These are phyloP conservation scores for Claviceps pazoutovae DNA, from an alignment of 2,329 filamentous ascomycete genomes.

Conservation along the genomic window DNA sequence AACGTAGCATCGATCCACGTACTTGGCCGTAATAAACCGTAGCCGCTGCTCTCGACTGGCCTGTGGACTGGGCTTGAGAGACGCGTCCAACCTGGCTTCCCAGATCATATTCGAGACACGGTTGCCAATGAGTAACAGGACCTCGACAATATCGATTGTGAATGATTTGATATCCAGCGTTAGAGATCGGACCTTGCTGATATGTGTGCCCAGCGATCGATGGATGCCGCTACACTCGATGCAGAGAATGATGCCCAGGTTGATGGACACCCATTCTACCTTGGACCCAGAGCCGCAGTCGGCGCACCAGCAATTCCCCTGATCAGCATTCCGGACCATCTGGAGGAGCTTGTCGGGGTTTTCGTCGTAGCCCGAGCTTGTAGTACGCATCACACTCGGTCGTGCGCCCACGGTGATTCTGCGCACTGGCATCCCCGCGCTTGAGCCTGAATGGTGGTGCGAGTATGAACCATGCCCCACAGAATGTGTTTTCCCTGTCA, in stretches of 20 bases:
- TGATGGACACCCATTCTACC: slow-evolving; percentile 98
- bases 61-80: slow-evolving; percentile 58
- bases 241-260: slow-evolving; percentile 87
- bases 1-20: slow-evolving; percentile 71
- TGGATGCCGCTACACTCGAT: slow-evolving; percentile 98
- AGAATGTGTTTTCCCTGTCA: slow-evolving; percentile 83
- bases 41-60: slow-evolving; percentile 81
- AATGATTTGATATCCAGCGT: slow-evolving; percentile 94
- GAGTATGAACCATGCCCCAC: slow-evolving; percentile 40
- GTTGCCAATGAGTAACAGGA: slow-evolving; percentile 84
- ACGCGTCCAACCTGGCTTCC: slow-evolving; percentile 70
- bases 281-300: slow-evolving; percentile 86
- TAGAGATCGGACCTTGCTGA: slow-evolving; percentile 90
- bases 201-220: slow-evolving; percentile 88
- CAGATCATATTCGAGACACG: slow-evolving; percentile 92
- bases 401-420: slow-evolving; percentile 86
- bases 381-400: slow-evolving; percentile 54
- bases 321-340: slow-evolving; percentile 75
- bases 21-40: slow-evolving; percentile 92
- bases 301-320: slow-evolving; percentile 86
- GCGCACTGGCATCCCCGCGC: slow-evolving; percentile 51
- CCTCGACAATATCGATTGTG: slow-evolving; percentile 90
- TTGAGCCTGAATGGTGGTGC: slow-evolving; percentile 30
- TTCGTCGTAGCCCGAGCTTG: slow-evolving; percentile 63
- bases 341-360: slow-evolving; percentile 77